Evolutionary conservation across 306 rosid genomes (phyloP), one percentile per base, ranked within the genome.

Genomic region (Cicer cuneatum): DNA sequence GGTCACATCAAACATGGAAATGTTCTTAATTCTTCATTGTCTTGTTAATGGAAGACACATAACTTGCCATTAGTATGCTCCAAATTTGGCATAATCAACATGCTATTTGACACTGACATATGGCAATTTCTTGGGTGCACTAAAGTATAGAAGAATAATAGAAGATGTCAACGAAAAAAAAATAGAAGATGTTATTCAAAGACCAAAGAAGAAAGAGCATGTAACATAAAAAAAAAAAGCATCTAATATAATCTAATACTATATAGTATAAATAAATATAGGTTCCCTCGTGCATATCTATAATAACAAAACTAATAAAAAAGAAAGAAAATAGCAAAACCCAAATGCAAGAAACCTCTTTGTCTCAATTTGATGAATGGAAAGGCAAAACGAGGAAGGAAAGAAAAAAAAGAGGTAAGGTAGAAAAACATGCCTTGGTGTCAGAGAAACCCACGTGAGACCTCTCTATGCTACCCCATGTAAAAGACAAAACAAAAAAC

Each of bases 1-100:
- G 79, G 87, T 83, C 85, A 86, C 87, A 78, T 78, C 87, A 80
- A 64, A 88, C 86, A 84, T 76, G 88, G 80, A 71, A 73, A 53
- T 58, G 64, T 69, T 72, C 78, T 65, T 80, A 68, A 68, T 71
- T 84, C 81, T 73, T 72, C 66, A 81, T 84, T 87, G 94, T 85
- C 87, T 66, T 83, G 86, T 86, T 87, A 72, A 80, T 68, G 86
- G 87, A 74, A 66, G 90, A 83, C 91, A 82, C 64, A 73, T 58
- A 49, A 79, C 41, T 71, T 71, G 59, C 74, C 72, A 80, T 73
- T 67, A 74, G 72, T 56, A 83, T 71, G 84, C 83, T 82, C 69
- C 73, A 45, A 65, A 81, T 56, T 48, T 81, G 54, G 42, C 76
- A 78, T 77, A 64, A 75, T 63, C 78, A 74, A n/a, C 78, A 76